Conservation (phyloP, 2,329 filamentous ascomycete species). For the Colletotrichum echinochloae region DNA sequence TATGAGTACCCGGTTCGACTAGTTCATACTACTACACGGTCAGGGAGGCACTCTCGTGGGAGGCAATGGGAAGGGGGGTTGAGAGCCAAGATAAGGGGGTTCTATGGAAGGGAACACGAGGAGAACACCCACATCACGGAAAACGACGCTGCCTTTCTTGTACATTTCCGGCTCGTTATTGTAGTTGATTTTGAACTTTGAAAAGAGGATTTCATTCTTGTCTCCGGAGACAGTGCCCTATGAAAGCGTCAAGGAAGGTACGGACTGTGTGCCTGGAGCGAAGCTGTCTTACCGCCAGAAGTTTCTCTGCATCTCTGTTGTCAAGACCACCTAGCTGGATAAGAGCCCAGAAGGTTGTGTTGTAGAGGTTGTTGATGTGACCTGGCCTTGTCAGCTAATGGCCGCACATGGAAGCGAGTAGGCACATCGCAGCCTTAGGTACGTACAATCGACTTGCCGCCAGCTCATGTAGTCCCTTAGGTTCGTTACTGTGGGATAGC, state of each 20-base stretch:
- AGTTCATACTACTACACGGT: slow-evolving; percentile 71
- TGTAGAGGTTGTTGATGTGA: slow-evolving; percentile 98
- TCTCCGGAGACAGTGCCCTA: slow-evolving; percentile 86
- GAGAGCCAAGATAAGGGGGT: background rate
- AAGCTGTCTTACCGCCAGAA: slow-evolving; percentile 72
- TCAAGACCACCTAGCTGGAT: slow-evolving; percentile 82
- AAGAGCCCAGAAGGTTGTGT: slow-evolving; percentile 94
- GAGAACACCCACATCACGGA: slow-evolving; percentile 74
- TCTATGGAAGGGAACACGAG: background rate
- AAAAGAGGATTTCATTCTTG: slow-evolving; percentile 97
- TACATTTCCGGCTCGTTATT: slow-evolving; percentile 95
- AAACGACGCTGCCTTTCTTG: slow-evolving; percentile 92
- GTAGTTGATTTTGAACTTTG: slow-evolving; percentile 92
- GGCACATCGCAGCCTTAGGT: background rate
- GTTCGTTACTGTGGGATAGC: slow-evolving; percentile 86
- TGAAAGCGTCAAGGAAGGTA: background rate
- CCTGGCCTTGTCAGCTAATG: slow-evolving; percentile 60
- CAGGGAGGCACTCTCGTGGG: slow-evolving; percentile 40
- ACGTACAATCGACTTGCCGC: slow-evolving; percentile 93
- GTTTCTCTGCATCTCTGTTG: slow-evolving; percentile 82
- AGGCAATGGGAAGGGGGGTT: too few relatives aligned
- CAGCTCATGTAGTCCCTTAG: slow-evolving; percentile 96
- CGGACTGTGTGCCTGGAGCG: background rate
- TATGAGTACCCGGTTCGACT: slow-evolving; percentile 67
- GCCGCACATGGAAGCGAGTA: background rate